Evolutionary conservation across 1,284 basidiomycete species (phyloP).

Genomic region (Rhodofomes roseus): DNA sequence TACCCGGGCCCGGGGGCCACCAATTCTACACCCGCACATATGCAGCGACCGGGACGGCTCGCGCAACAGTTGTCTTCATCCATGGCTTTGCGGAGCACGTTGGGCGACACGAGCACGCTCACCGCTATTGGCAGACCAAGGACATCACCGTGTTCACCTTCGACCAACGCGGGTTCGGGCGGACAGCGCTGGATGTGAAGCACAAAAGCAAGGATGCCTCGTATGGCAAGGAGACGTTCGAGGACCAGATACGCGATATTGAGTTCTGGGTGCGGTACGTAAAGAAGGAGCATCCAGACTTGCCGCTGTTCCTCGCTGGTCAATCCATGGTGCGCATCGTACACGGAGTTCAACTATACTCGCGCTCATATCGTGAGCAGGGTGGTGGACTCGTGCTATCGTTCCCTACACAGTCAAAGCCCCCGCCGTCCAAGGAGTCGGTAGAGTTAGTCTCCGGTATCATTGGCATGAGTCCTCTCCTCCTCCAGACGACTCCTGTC

Average conservation of each 20-base stretch:
- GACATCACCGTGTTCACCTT: constrained; percentile 72
- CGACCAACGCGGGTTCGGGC: constrained; percentile 86
- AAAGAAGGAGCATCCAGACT: constrained; percentile 39
- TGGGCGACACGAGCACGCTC: constrained; percentile 71
- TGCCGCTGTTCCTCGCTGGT: constrained; percentile 73
- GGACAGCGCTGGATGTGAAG: constrained; percentile 60
- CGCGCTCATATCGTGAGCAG: constrained; percentile 32
- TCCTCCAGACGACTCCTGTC: constrained; percentile 58
- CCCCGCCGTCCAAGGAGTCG: constrained; percentile 35
- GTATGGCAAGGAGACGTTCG: constrained; percentile 71
- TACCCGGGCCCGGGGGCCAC: constrained; percentile 35
- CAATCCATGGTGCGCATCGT: constrained; percentile 77
- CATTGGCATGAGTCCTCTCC: constrained; percentile 67
- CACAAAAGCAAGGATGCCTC: constrained; percentile 43
- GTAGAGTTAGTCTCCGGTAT: constrained; percentile 56
- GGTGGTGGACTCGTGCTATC: constrained; percentile 66
- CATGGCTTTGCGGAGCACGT: constrained; percentile 86
- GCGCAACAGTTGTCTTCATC: constrained; percentile 72
- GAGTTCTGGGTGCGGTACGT: constrained; percentile 61
- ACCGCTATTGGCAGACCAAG: constrained; percentile 51
- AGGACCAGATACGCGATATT: constrained; percentile 66
- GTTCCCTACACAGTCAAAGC: constrained; percentile 46
- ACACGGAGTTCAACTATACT: too few species aligned
- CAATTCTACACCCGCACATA: constrained; percentile 43
- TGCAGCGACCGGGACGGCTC: constrained; percentile 30